Evolutionary conservation across 495 filamentous ascomycete genomes (phyloP).

Genomic region (Parachaetomium inaequale): DNA sequence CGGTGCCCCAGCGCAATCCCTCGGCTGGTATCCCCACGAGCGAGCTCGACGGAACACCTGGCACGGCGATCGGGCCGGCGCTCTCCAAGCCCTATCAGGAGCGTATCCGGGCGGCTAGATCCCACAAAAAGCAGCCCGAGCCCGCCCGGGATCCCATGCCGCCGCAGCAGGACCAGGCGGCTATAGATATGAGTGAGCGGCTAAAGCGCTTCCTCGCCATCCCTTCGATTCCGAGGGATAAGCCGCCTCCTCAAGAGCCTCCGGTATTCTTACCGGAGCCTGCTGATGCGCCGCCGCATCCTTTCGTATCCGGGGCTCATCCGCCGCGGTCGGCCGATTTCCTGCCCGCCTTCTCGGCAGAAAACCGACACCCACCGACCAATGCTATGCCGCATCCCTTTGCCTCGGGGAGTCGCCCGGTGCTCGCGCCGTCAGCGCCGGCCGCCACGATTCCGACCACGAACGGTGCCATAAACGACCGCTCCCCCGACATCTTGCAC

Average conservation of each 20-base stretch:
- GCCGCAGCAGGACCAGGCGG: conserved; percentile 16
- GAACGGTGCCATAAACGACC: conserved; percentile 6
- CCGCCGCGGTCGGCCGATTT: not conserved
- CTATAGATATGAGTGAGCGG: conserved; percentile 28
- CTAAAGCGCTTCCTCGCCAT: conserved; percentile 35
- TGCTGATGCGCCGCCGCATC: not conserved
- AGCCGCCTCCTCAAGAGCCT: not conserved
- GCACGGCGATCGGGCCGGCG: conserved; percentile 54
- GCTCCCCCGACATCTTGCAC: conserved; percentile 35
- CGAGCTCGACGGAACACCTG: conserved; percentile 60
- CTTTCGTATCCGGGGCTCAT: not conserved
- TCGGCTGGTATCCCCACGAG: conserved; percentile 58
- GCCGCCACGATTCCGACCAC: not conserved
- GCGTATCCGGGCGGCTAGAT: conserved; percentile 56
- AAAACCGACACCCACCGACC: not conserved
- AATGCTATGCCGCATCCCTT: not conserved
- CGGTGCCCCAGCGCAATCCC: conserved; percentile 34
- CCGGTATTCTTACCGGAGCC: not conserved
- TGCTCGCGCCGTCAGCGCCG: not conserved
- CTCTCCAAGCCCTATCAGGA: conserved; percentile 67
- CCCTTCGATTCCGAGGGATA: conserved; percentile 1
- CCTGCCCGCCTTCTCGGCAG: not conserved
- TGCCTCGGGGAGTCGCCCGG: not conserved
- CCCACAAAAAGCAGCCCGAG: conserved; percentile 25
- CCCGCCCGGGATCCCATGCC: conserved; percentile 6